Evolutionary conservation across 768 basidiomycete genomes (phyloP), one percentile per base, ranked within the genome.

Genomic region (Panaeolus cyanescens): DNA sequence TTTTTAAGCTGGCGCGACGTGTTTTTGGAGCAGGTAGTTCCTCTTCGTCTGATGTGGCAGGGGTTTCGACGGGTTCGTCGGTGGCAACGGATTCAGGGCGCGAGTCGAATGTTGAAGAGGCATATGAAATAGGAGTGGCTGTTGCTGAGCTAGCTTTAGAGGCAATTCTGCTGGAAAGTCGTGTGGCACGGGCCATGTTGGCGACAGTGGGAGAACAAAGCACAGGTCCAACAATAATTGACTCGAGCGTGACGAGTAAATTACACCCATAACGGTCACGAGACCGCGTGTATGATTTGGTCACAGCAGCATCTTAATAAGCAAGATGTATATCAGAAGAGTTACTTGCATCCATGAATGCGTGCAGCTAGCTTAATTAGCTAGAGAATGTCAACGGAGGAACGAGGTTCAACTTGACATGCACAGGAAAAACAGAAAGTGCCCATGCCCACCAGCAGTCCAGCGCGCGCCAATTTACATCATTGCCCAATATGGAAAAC

Each of bases 61-160:
- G 86, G 55, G 86, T 86, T 66, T 80, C 80, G 68, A 54, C 28
- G 13, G 62, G 62, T 25, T 66, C 58, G 40, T 66, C 70, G 55
- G 79, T 70, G 37, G 61, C 68, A 32, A 73, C 74, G 39, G 75
- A 74, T 32, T 86, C 85, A 22, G 74, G 72, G 56, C 73, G 71
- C 32, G 77, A 74, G 65, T 83, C 87, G 65, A 86, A 80, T 25
- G 82, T 64, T 36, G 87, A 84, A 12, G 88, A 84, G 31, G 74
- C 76, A 37, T 77, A 74, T 12, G 80, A 75, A 13, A 80, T 75
- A 7, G 80, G 73, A 4, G 79, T 76, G n/a, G 71, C 71, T 37
- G 76, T 67, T 9, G 70, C 66, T 10, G 79, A 72, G 2, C 10
- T 50, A 25, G 77, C 71, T 28, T 75, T 69, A 15, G 61, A 62